Base-by-base conservation (phyloP, 768 basidiomycete species). In the Pleurotus pulmonarius region DNA sequence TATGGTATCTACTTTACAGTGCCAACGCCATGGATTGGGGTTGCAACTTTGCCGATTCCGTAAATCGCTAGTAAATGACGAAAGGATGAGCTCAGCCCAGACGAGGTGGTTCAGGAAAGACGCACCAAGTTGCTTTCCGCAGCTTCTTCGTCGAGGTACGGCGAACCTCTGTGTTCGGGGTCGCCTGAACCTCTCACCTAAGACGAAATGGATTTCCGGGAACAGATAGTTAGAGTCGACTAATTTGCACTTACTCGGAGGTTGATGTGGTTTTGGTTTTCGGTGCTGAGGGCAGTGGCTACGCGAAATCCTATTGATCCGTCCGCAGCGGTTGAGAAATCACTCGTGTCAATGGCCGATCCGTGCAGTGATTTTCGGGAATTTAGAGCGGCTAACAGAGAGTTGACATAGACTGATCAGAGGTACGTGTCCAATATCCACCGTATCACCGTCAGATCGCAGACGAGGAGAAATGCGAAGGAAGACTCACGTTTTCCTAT, bases 401-500 rank as follows among this genome's bases (percentile, higher is more conserved):
- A 79, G 59, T 79, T 80, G 5, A 75, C 74, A 29, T 77, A 80
- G 15, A 79, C 78, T 80, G 54, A 34, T 34, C 29, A 34, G 29
- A 11, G 3, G 9, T 34, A 34, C 11, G 11, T 8, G 29, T 0
- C 29, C 29, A 29, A 29, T 34, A 34, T 39, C 47, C 4, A 24
- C 26, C n/a, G 26, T 22, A 55, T 12, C 24, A 18, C 16, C 16
- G 43, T 16, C 18, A 45, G 26, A 48, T 40, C 46, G 39, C 16
- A 22, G 49, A 34, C 39, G 13, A 40, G 26, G 55, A n/a, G 16
- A 29, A 29, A 37, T 16, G 24, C 26, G 29, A 26, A 26, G 26
- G 22, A 18, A 47, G 1, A 66, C 74, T 34, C 59, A 77, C 79
- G 61, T 71, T 81, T 81, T 56, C 80, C 80, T 53, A 81, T 76